Base-by-base conservation (phyloP, 2,329 filamentous ascomycete species). In the Rhynchosporium agropyri region DNA sequence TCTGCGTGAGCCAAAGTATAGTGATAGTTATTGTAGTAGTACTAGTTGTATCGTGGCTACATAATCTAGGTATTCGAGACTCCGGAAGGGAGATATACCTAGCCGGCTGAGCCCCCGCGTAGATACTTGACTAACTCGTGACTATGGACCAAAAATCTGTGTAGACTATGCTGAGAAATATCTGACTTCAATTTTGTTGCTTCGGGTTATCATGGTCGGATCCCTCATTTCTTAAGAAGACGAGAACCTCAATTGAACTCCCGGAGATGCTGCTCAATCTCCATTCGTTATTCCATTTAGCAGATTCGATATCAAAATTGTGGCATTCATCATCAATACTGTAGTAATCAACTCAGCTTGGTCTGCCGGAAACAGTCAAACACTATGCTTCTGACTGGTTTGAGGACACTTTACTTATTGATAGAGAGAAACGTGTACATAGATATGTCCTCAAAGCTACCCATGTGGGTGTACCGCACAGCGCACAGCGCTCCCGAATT, bases 271-370 rank as follows among this genome's bases (percentile, higher is more conserved):
- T 7, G 81, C 82, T 1, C 79, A 83, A 70, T 79, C 76, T 2
- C 89, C 88, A 12, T 91, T 88, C 71, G 89, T 93, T 62, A 90
- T 93, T 67, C 90, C 89, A 20, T 86, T 89, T 46, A 80, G 83
- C 9, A 83, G 84, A 26, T 89, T 89, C 1, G 86, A 87, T 0
- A 87, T 93, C 63, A 81, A 80, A 8, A 87, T 83, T 3, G 83
- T 93, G 3, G 87, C 89, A 0, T 86, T 85, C 7, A 83, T 94
- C 59, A 88, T 94, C 75, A 94, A 94, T 73, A 89, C 88, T 42
- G 81, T 92, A 38, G 88, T 93, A 68, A 80, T 92, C 68, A 90
- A 87, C 0, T 89, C 86, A 0, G 89, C 87, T 0, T 88, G 85
- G 77, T 90, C 87, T 0, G 82, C 88, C 0, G 87, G 84, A 20